Evolutionary conservation across 2,329 filamentous ascomycete genomes (phyloP), one percentile per base, ranked within the genome.

Genomic region (Aspergillus uvarum): DNA sequence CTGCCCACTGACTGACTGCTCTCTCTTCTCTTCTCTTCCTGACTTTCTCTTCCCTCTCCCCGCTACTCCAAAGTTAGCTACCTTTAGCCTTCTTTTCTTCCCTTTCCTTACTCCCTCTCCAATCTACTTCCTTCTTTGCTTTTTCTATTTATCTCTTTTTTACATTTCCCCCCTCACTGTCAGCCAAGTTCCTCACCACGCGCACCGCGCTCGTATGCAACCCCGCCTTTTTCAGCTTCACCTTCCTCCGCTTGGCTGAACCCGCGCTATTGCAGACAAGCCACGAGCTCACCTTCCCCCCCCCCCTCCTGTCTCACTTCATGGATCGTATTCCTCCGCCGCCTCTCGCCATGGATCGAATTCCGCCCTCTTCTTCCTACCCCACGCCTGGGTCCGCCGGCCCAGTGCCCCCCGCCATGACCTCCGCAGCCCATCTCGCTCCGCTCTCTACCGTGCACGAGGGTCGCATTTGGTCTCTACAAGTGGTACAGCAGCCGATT

Each of bases 401-500:
- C 48, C 68, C 74, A 32, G 64, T 75, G 55, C 72, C 66, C 47
- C 64, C 70, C 19, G 65, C 69, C 56, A 60, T 74, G 51, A 72
- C 66, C 19, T 64, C 71, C 19, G 66, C 68, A 58, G 70, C 72
- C 53, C 72, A 74, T 53, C 72, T 79, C n/a, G 71, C 73, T 6
- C 72, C 78, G 7, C 68, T 78, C 21, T 72, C 74, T 7, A 78
- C 75, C 54, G 67, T 76, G 47, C 78, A 75, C 53, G 76, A 80
- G 26, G 78, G 77, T 49, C 76, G 78, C 31, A 76, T 76, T 48
- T 81, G 76, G 75, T 89, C 87, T 63, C 83, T 96, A 54, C 82
- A 88, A 66, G 91, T 97, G 61, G 87, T 91, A 66, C 95, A 99
- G 79, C 92, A 98, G 76, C 95, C 95, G 54, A 84, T 91, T 69